Conservation (phyloP, 352 stramenopile species). For the Blastocystis sp. region DNA sequence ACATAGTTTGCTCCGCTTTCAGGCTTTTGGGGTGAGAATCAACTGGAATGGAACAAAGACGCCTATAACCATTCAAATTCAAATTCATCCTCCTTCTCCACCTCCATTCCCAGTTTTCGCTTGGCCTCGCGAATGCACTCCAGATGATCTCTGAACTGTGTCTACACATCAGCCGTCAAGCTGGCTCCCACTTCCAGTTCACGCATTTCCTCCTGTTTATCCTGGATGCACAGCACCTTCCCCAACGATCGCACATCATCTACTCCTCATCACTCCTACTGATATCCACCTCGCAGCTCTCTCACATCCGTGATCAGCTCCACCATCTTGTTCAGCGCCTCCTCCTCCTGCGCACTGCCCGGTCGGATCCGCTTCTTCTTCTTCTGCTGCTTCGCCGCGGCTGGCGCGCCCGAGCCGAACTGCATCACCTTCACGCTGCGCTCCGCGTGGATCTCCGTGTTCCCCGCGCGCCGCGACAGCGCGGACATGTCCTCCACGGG, state of each 20-base stretch:
- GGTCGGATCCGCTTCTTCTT: slow-evolving; percentile 54
- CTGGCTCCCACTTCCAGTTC: not conserved
- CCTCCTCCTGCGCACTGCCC: slow-evolving; percentile 44
- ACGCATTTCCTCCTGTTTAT: not conserved
- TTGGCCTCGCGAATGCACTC: slow-evolving; percentile 16
- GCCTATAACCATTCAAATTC: not conserved
- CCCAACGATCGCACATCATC: not conserved
- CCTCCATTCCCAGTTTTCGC: not conserved
- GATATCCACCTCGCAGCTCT: not conserved
- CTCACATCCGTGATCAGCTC: slow-evolving; percentile 10
- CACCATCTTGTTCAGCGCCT: slow-evolving; percentile 52
- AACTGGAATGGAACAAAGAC: not conserved
- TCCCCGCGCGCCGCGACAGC: slow-evolving; percentile 35
- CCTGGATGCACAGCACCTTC: not conserved
- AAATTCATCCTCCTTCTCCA: not conserved
- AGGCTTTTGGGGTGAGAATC: not conserved
- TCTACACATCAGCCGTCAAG: not conserved
- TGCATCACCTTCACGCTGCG: slow-evolving; percentile 61
- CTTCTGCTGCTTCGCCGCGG: slow-evolving; percentile 26
- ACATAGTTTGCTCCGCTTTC: no score
- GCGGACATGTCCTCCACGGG: slow-evolving; percentile 50
- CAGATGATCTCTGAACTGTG: not conserved
- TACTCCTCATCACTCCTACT: not conserved
- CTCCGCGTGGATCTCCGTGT: slow-evolving; percentile 30
- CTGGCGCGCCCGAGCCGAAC: slow-evolving; percentile 16